Evolutionary conservation across 2,329 filamentous ascomycete species (phyloP), one percentile per base, ranked within the genome.

Genomic region (Chrysosporium keratinophilum): DNA sequence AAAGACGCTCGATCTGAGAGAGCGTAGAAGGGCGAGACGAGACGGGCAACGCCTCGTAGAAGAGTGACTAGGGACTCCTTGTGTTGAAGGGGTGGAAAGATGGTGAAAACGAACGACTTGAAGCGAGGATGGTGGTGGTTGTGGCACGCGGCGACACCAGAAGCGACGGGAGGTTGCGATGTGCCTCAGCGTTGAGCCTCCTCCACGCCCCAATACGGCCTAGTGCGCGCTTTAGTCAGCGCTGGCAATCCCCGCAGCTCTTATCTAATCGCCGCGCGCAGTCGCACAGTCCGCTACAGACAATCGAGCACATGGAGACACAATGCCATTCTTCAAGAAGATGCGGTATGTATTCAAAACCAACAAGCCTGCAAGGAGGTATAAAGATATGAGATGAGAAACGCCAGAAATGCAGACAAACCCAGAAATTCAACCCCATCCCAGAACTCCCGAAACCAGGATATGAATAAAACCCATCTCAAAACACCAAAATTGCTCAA

Each of bases 41-140:
- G 28, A 34, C 12, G 5, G 11, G n/a, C n/a, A 5, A 35, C 15
- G 6, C 15, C 15, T 14, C 14, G 33, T 14, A 23, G 28, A 4
- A 28, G 2, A 2, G n/a, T 20, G 6, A 14, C 33, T 43, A 51
- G 28, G 43, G 31, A 51, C 20, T 28, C 35, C 37, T 43, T 2
- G 9, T 34, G 10, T 9, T 14, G 17, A 17, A 43, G 15, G 20
- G 14, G 37, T n/a, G 10, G n/a, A 10, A n/a, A 50, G 31, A 28
- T 20, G 17, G 23, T 28, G 23, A 28, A 52, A 52, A 52, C 50
- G 50, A 52, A 45, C 31, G 50, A 52, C 37, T 17, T 50, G 40
- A 44, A 43, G 10, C 12, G 33, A 14, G n/a, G 10, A 14, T 14
- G 19, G 20, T 44, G 9, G 19, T 23, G 12, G 17, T 19, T 23